Evolutionary conservation across 1,284 basidiomycete species (phyloP), one percentile per base, ranked within the genome.

Genomic region (Melanopsichium pennsylvanicum): DNA sequence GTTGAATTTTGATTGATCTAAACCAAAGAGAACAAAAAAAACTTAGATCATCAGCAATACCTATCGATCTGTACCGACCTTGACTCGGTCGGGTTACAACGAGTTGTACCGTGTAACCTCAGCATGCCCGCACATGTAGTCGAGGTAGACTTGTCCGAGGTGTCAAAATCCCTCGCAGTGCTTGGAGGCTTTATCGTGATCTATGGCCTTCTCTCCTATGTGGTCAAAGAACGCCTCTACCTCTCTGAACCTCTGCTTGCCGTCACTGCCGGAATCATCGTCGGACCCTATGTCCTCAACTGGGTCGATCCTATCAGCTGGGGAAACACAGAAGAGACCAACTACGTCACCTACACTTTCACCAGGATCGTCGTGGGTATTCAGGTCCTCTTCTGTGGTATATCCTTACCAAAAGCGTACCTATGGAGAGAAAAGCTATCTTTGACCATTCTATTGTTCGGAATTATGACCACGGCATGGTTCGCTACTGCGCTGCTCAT

Each of bases 391-490:
- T 83, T 83, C 48, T 80, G 79, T 5, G 83, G 83, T 12, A 83
- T 83, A 49, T 66, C 75, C 16, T 59, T 83, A 4, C 83, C 82
- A 0, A 75, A 76, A 47, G 74, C 78, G 19, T 80, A 81, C 23
- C 58, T 81, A 2, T 70, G 68, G 59, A 71, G 70, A 33, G 72
- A 81, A 21, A 75, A 62, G 49, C 39, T 72, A 23, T 81, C 80
- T 8, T 72, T 83, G 27, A 38, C 42, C 31, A 74, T 82, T 8
- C 64, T 83, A 31, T 72, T 83, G 8, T 45, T 79, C 8, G 70
- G 75, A 2, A 74, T 83, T 54, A 83, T 83, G 83, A 82, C 81
- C 2, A 77, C 70, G 10, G 81, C 79, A 16, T 83, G 83, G 83
- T 81, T 83, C 44, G 62, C 79, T 13, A 75, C 77, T 1, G 81